Percentiles rank a stretch among this genome's conserved stretches.
These are phyloP conservation scores for Xanthoceras sorbifolium DNA, from an alignment of 345 rosid species.

Conservation along the genomic window DNA sequence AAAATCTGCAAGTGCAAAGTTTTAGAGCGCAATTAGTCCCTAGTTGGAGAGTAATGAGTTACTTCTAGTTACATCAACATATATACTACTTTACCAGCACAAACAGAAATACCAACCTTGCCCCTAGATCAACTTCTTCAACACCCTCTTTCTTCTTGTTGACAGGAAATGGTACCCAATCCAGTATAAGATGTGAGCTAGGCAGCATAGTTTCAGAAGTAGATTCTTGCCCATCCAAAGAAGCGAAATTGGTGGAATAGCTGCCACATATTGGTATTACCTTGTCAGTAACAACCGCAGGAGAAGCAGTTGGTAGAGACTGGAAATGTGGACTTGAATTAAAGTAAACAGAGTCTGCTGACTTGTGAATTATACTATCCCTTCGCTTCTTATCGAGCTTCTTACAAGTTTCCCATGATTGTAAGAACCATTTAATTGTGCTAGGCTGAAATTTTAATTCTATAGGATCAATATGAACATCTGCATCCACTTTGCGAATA, in stretches of 20 bases:
- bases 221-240: conserved; percentile 43
- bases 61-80: conserved; percentile 1
- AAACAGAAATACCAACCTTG: conserved; percentile 59
- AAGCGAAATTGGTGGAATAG: conserved; percentile 35
- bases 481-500: conserved; percentile 81
- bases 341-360: conserved; percentile 42
- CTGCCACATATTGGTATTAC: conserved; percentile 23
- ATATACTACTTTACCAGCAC: neutral
- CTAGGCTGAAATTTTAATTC: conserved; percentile 72
- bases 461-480: conserved; percentile 72
- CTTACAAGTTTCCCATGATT: conserved; percentile 53
- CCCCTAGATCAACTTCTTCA: conserved; percentile 70
- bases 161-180: conserved; percentile 77
- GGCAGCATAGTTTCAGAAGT: conserved; percentile 49
- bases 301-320: conserved; percentile 32
- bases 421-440: conserved; percentile 67
- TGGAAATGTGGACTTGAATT: conserved; percentile 47
- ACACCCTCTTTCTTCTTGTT: conserved; percentile 35
- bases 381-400: conserved; percentile 34
- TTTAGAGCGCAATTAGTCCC: neutral
- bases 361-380: conserved; percentile 24
- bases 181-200: conserved; percentile 63
- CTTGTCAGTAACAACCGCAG: conserved; percentile 30
- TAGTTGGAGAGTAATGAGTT: neutral
- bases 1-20: neutral